phyloP scores from a whole-genome alignment of 441 rosid genomes.

The Erodium texanum region DNA sequence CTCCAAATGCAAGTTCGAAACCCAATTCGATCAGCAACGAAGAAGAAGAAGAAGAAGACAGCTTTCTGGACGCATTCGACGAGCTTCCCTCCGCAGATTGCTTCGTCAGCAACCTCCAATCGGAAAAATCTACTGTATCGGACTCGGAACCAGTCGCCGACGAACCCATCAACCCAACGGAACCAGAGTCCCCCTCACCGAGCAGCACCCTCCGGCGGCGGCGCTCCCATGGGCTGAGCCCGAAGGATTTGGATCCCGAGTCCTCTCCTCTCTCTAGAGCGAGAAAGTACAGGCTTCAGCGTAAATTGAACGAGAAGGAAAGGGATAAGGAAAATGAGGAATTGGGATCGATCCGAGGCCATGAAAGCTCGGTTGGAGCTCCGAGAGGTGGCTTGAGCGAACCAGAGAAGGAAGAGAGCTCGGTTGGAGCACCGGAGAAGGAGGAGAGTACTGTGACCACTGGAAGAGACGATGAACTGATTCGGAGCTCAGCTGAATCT shows the following conservation, averaged over 20 bases:
- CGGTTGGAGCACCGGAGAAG: constrained; percentile 5
- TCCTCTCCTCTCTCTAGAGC: constrained; percentile 18
- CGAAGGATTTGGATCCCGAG: constrained; percentile 14
- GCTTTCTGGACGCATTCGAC: constrained; percentile 43
- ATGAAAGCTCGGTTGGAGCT: not conserved
- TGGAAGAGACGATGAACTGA: constrained; percentile 11
- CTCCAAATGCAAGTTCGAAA: constrained; percentile 1
- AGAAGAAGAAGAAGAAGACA: constrained; percentile 17
- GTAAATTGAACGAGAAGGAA: constrained; percentile 27
- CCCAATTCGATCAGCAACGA: not conserved
- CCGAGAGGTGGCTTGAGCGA: too few relatives aligned
- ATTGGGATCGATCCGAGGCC: constrained; percentile 15
- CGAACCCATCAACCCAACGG: not conserved
- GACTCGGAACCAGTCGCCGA: constrained; percentile 10
- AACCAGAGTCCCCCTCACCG: constrained; percentile 14
- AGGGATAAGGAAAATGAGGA: constrained; percentile 19
- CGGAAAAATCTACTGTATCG: constrained; percentile 23
- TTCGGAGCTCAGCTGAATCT: constrained; percentile 22
- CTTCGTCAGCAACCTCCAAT: constrained; percentile 20
- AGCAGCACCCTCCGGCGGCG: constrained; percentile 35
- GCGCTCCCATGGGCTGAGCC: constrained; percentile 8
- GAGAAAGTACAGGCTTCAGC: constrained; percentile 15
- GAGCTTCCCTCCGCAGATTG: constrained; percentile 48
- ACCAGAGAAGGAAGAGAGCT: too few relatives aligned
- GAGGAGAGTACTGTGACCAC: constrained; percentile 25